These are phyloP conservation scores for Limtongia smithiae DNA, from an alignment of 805 yeast species.

Conservation along the genomic window DNA sequence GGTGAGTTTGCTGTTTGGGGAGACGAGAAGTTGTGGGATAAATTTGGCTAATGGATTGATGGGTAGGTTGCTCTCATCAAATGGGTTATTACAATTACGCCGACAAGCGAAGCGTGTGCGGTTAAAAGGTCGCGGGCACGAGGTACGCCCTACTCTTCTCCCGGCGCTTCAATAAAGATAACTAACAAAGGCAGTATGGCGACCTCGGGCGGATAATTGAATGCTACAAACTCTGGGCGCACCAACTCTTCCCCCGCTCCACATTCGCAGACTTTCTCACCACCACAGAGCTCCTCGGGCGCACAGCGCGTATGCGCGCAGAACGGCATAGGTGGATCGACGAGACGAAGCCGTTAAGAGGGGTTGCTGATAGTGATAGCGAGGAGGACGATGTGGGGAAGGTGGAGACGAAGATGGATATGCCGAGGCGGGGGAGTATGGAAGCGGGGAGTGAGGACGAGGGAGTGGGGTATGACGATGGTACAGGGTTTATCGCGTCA, in stretches of 20 bases:
- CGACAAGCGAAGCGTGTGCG: conserved; percentile 31
- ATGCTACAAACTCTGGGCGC: conserved; percentile 73
- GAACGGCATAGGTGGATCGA: conserved; percentile 16
- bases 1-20: neutral
- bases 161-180: too few relatives aligned
- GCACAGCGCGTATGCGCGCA: conserved; percentile 41
- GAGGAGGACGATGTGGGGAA: neutral
- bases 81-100: conserved; percentile 56
- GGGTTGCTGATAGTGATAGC: conserved; percentile 15
- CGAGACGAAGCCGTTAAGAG: conserved; percentile 16
- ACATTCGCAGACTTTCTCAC: conserved; percentile 66
- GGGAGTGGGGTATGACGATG: neutral
- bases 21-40: neutral
- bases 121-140: conserved; percentile 44
- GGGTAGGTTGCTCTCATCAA: conserved; percentile 44
- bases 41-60: neutral
- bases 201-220: conserved; percentile 51
- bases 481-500: too few relatives aligned
- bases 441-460: neutral
- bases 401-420: neutral
- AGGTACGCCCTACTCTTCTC: conserved; percentile 29
- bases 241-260: conserved; percentile 72
- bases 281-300: conserved; percentile 51
- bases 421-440: neutral
- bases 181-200: conserved; percentile 32